Percentiles rank a stretch among this genome's conserved stretches.
phyloP scores from a whole-genome alignment of 208 protist species.

The Trypanosoma cruzi region DNA sequence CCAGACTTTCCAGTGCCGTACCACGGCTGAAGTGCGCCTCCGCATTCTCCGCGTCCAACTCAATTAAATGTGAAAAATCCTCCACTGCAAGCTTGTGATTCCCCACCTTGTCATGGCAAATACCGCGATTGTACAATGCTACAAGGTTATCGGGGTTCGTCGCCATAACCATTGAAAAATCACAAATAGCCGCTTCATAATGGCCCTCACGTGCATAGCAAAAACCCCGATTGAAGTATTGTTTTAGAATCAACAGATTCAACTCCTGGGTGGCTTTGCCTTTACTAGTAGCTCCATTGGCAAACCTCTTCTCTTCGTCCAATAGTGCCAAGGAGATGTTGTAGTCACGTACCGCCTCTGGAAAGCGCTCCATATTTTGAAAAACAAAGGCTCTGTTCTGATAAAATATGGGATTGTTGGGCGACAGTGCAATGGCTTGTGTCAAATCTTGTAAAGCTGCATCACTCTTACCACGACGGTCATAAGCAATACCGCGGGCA shows the following conservation, averaged over 20 bases:
- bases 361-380: slow-evolving; percentile 43
- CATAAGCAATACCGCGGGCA: slow-evolving; percentile 72
- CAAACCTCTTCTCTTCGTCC: slow-evolving; percentile 31
- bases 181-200: slow-evolving; percentile 69
- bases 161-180: slow-evolving; percentile 74
- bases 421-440: slow-evolving; percentile 55
- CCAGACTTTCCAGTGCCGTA: slow-evolving; percentile 51
- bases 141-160: slow-evolving; percentile 66
- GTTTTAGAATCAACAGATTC: background rate
- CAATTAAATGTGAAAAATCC: slow-evolving; percentile 57
- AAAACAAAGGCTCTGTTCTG: slow-evolving; percentile 49
- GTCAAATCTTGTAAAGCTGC: slow-evolving; percentile 72
- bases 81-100: slow-evolving; percentile 46
- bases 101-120: slow-evolving; percentile 76
- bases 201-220: slow-evolving; percentile 58
- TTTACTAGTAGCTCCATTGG: slow-evolving; percentile 40
- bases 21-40: slow-evolving; percentile 91
- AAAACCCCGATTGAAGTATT: slow-evolving; percentile 88
- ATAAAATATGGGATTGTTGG: slow-evolving; percentile 42
- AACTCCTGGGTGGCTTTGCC: background rate
- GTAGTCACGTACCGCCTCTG: slow-evolving; percentile 79
- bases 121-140: slow-evolving; percentile 88
- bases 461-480: slow-evolving; percentile 58
- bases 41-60: slow-evolving; percentile 61
- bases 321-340: slow-evolving; percentile 42